phyloP scores from a whole-genome alignment of 2,329 filamentous ascomycete species.

The Epichloe amarillans region DNA sequence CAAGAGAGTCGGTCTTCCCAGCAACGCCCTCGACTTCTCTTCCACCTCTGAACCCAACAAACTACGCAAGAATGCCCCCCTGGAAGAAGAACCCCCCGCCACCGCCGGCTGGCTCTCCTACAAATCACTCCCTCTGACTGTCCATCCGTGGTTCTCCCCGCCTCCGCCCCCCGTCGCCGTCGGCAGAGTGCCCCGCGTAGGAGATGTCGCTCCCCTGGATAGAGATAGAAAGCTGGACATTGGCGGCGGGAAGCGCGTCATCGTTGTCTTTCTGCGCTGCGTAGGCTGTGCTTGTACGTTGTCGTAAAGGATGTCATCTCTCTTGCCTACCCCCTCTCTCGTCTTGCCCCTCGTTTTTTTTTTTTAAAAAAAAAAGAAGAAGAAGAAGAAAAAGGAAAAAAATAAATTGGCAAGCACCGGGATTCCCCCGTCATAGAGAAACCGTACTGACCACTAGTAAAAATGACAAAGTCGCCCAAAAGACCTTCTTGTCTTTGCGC shows the following conservation, averaged over 20 bases:
- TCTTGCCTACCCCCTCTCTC: too few relatives aligned
- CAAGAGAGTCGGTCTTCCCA: conserved; percentile 40
- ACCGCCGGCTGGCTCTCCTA: conserved; percentile 35
- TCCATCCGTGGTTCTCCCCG: conserved; percentile 39
- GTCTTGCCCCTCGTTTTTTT: too few relatives aligned
- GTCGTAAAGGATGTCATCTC: background rate
- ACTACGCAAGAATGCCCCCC: conserved; percentile 18
- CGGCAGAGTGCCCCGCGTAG: conserved; percentile 30
- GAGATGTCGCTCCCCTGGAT: conserved; percentile 33
- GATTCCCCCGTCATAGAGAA: too few relatives aligned
- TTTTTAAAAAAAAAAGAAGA: too few relatives aligned
- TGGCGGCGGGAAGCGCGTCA: conserved; percentile 28
- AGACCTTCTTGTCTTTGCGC: conserved; percentile 43
- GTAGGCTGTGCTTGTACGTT: conserved; percentile 41
- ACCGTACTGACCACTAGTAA: too few relatives aligned
- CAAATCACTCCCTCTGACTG: conserved; percentile 35
- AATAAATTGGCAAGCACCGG: too few relatives aligned
- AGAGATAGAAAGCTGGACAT: conserved; percentile 29
- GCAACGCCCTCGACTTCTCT: conserved; percentile 31
- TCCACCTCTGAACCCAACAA: conserved; percentile 18
- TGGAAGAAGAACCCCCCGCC: conserved; percentile 17
- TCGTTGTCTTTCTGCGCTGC: conserved; percentile 40
- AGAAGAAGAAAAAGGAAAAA: too few relatives aligned
- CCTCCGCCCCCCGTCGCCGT: conserved; percentile 36
- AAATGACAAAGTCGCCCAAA: conserved; percentile 33